Percentiles rank a stretch among this genome's conserved stretches.
Evolutionary conservation across 805 yeast genomes (phyloP).

Genomic region (Sugiyamaella floridensis): DNA sequence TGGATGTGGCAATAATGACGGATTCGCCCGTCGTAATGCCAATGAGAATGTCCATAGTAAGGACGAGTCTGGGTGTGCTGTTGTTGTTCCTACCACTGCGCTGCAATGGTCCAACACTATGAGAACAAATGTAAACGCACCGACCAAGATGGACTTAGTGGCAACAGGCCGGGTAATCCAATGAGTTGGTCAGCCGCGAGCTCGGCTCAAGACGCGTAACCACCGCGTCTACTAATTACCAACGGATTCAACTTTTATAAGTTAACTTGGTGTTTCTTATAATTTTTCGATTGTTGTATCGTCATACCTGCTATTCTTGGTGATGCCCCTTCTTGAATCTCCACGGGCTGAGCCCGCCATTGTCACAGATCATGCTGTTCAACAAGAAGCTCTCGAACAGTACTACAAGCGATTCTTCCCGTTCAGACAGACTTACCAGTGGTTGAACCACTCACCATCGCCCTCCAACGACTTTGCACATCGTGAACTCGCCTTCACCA

Average conservation of each 20-base stretch:
- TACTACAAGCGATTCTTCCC: conserved; percentile 50
- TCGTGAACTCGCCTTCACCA: conserved; percentile 91
- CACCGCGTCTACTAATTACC: neutral
- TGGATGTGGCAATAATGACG: conserved; percentile 88
- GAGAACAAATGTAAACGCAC: neutral
- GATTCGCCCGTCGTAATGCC: conserved; percentile 79
- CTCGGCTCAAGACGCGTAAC: neutral
- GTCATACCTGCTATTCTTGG: neutral
- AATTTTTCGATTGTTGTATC: too few species aligned
- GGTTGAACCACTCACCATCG: conserved; percentile 82
- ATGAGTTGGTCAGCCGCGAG: neutral
- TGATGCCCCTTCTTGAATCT: neutral
- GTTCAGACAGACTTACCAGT: conserved; percentile 68
- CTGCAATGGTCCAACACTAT: neutral
- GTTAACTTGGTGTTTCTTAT: too few species aligned
- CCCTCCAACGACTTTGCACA: conserved; percentile 71
- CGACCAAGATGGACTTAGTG: neutral
- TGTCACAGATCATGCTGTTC: conserved; percentile 7
- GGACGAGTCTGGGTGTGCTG: neutral
- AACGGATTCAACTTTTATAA: too few species aligned
- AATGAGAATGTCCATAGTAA: conserved; percentile 75
- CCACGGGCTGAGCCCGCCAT: neutral
- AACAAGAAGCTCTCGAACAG: conserved; percentile 9
- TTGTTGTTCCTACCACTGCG: neutral
- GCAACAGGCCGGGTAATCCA: neutral